Percentiles rank a stretch among this genome's conserved stretches.
Evolutionary conservation across 2,329 filamentous ascomycete genomes (phyloP).

Genomic region (Pyrenophora teres): DNA sequence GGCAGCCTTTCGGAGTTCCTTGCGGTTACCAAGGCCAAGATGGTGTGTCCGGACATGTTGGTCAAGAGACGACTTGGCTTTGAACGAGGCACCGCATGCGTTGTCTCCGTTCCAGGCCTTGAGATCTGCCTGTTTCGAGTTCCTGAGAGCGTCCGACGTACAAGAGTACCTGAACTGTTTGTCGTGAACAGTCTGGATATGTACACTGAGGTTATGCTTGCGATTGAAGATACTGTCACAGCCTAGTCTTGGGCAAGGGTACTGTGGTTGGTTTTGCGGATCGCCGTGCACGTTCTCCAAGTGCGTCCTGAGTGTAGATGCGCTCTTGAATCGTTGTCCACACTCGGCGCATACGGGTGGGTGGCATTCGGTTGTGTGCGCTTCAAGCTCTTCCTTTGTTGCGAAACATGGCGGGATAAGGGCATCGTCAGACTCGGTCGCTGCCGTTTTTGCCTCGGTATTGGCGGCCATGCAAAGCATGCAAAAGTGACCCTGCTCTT

Average conservation of each 20-base stretch:
- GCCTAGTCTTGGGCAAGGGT: slow-evolving; percentile 67
- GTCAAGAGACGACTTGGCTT: slow-evolving; percentile 77
- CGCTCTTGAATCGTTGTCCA: slow-evolving; percentile 66
- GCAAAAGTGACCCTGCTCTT: slow-evolving; percentile 68
- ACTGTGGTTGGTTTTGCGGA: slow-evolving; percentile 52
- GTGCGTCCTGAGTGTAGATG: slow-evolving; percentile 62
- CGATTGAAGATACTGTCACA: slow-evolving; percentile 82
- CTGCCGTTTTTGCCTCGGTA: slow-evolving; percentile 40
- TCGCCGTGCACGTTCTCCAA: slow-evolving; percentile 72
- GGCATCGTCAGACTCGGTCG: slow-evolving; percentile 10
- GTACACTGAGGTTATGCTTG: slow-evolving; percentile 79
- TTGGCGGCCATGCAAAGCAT: slow-evolving; percentile 64
- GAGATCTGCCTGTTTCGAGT: slow-evolving; percentile 59
- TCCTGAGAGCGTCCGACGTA: slow-evolving; percentile 66
- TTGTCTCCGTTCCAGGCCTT: slow-evolving; percentile 66
- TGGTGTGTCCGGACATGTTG: slow-evolving; percentile 86
- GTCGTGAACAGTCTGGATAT: slow-evolving; percentile 77
- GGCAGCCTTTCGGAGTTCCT: slow-evolving; percentile 40
- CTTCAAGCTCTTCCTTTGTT: slow-evolving; percentile 71
- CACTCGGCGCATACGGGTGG: slow-evolving; percentile 76
- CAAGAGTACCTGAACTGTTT: slow-evolving; percentile 77
- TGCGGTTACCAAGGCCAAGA: slow-evolving; percentile 61
- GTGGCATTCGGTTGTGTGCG: slow-evolving; percentile 75
- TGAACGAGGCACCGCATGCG: slow-evolving; percentile 76
- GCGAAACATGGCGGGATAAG: slow-evolving; percentile 59